Conservation (phyloP, 768 basidiomycete genomes). For the Tylopilus rubrobrunneus region DNA sequence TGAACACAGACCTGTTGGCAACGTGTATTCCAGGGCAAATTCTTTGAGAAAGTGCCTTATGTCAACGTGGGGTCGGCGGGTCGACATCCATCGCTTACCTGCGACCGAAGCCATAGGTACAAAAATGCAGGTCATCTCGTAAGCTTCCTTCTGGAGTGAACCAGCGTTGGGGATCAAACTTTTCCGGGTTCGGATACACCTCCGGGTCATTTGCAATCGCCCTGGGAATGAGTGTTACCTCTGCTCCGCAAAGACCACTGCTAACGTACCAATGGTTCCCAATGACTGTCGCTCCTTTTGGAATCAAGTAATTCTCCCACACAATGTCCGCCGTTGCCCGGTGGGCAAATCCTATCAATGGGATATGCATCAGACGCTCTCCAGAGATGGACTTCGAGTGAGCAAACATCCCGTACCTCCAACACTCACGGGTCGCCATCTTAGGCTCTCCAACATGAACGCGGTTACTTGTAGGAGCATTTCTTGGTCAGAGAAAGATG, state of each 20-base stretch:
- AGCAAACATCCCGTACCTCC: slow-evolving; percentile 18
- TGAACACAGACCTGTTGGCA: slow-evolving; percentile 46
- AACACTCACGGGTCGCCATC: slow-evolving; percentile 37
- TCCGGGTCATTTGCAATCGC: slow-evolving; percentile 12
- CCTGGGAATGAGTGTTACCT: background rate
- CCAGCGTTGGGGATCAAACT: slow-evolving; percentile 10
- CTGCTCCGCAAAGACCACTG: no score
- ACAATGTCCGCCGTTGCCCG: slow-evolving; percentile 56
- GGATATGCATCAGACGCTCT: slow-evolving; percentile 19
- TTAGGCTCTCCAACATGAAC: slow-evolving; percentile 33
- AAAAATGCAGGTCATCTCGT: slow-evolving; percentile 8
- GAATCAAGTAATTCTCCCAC: slow-evolving; percentile 36
- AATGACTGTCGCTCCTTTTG: slow-evolving; percentile 15
- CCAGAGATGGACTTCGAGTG: no score
- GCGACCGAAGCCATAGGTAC: slow-evolving; percentile 8
- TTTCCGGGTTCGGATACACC: slow-evolving; percentile 9
- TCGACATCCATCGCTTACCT: slow-evolving; percentile 2
- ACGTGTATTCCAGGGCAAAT: slow-evolving; percentile 35
- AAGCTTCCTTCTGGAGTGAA: background rate
- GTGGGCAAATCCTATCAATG: slow-evolving; percentile 48
- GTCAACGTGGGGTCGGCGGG: background rate
- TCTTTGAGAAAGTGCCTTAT: background rate
- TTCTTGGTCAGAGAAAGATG: slow-evolving; percentile 33
- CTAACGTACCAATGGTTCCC: slow-evolving; percentile 11
- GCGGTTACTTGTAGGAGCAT: slow-evolving; percentile 34